Base-by-base conservation (phyloP, 305 asterid genomes). In the Fraxinus floribunda region DNA sequence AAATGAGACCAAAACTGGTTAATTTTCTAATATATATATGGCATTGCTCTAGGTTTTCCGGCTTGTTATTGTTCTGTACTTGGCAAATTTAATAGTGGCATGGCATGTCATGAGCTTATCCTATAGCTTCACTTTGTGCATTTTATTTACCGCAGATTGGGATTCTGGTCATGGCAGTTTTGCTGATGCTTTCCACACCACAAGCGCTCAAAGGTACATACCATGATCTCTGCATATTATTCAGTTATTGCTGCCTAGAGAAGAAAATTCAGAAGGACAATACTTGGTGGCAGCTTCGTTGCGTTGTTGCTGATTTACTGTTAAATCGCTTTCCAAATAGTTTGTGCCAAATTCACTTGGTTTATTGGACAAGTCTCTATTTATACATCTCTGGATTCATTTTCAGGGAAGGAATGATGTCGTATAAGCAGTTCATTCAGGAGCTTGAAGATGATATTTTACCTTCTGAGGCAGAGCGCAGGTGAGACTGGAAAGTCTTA, bases 131-230 rank as follows among this genome's bases (percentile, higher is more conserved):
- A 29, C 5, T 26, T 60, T 39, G 35, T 29, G 66, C 39, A 15
- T 18, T 77, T 0, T 77, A 62, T 41, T 71, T 20, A 80, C 78
- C 49, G 88, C 90, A 96, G 99, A 96, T 78, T 94, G 98, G 98
- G 98, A 91, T 78, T 90, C 97, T 62, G 95, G 90, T 46, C 95
- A 94, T 71, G 98, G 91, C 85, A 92, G 90, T 77, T 88, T 88
- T 83, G 84, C 85, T 80, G 98, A 93, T 85, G 85, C 91, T 73
- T 89, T 90, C 84, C 85, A 74, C 64, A 55, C 90, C 1, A 97
- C 95, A 79, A 91, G 88, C 84, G 52, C 81, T 73, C 98, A 91
- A 77, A 94, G 98, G 99, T 96, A 85, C 39, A 26, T 30, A 46
- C 3, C 35, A 20, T 81, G 26, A 32, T 64, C 15, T 76, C 70